These are phyloP conservation scores for Cordyceps javanica DNA, from an alignment of 2,329 filamentous ascomycete species.

Conservation along the genomic window DNA sequence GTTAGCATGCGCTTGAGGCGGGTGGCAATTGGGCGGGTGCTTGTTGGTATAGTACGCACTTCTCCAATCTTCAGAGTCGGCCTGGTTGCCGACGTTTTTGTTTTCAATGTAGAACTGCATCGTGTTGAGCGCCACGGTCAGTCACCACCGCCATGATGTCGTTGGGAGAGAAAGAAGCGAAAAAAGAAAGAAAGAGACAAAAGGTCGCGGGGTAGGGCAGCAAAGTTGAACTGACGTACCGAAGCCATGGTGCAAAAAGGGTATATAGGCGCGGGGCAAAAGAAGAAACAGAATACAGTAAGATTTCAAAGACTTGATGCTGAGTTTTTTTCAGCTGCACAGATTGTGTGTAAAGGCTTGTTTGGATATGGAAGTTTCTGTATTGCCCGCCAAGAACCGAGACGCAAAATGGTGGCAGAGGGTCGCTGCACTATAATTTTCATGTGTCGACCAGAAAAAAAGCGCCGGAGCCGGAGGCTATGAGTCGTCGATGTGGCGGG, in stretches of 20 bases:
- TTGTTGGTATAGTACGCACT: constrained; percentile 49
- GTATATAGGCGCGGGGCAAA: background rate
- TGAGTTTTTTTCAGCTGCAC: background rate
- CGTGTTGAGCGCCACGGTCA: constrained; percentile 18
- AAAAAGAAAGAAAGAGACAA: no score
- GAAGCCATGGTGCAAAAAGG: constrained; percentile 8
- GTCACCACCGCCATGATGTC: constrained; percentile 20
- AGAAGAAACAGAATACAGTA: background rate
- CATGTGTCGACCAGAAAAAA: background rate
- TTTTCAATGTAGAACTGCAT: constrained; percentile 69
- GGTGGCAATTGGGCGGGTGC: background rate
- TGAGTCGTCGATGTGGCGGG: constrained; percentile 10
- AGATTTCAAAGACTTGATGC: background rate
- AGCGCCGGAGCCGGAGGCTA: constrained; percentile 6
- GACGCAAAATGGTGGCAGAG: no score
- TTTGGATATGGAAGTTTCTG: background rate
- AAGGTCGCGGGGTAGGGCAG: constrained; percentile 12
- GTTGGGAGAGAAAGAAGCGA: background rate
- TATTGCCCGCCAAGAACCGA: background rate
- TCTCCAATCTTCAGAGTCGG: constrained; percentile 73
- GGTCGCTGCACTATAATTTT: background rate
- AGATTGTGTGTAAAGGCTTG: background rate
- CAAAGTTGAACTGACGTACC: constrained; percentile 13
- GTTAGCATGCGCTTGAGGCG: constrained; percentile 17
- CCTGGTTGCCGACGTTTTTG: constrained; percentile 69